These are phyloP conservation scores for Multifurca ochricompacta DNA, from an alignment of 768 basidiomycete genomes.

Conservation along the genomic window DNA sequence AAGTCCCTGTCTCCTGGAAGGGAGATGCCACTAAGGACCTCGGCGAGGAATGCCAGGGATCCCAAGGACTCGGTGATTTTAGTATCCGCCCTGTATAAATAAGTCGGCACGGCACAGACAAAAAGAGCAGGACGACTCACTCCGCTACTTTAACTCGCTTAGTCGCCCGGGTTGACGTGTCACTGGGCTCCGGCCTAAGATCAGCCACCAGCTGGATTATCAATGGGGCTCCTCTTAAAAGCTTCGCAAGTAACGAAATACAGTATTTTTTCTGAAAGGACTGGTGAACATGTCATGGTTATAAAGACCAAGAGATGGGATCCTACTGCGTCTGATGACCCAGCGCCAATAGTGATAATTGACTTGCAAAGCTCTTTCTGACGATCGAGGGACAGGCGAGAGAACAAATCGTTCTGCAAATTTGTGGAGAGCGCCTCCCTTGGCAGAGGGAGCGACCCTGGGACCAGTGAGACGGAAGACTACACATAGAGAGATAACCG, in stretches of 20 bases:
- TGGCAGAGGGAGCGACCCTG: conserved; percentile 35
- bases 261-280: conserved; percentile 25
- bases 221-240: conserved; percentile 44
- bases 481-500: not conserved
- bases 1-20: conserved; percentile 67
- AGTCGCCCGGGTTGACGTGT: conserved; percentile 39
- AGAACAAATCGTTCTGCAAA: conserved; percentile 52
- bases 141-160: conserved; percentile 59
- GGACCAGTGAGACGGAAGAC: conserved; percentile 7
- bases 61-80: conserved; percentile 20
- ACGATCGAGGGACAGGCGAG: conserved; percentile 41
- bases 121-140: conserved; percentile 31
- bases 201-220: conserved; percentile 44
- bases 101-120: not conserved
- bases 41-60: conserved; percentile 52
- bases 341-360: conserved; percentile 46
- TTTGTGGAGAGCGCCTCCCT: conserved; percentile 36
- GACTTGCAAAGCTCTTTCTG: conserved; percentile 47
- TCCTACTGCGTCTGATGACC: conserved; percentile 43
- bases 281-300: not conserved
- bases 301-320: conserved; percentile 19
- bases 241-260: conserved; percentile 40
- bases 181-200: conserved; percentile 40
- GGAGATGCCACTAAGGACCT: conserved; percentile 57
- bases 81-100: conserved; percentile 2